Percentiles rank a stretch among this genome's conserved stretches.
These are phyloP conservation scores for Aspergillus hortae DNA, from an alignment of 2,329 filamentous ascomycete genomes.

Conservation along the genomic window DNA sequence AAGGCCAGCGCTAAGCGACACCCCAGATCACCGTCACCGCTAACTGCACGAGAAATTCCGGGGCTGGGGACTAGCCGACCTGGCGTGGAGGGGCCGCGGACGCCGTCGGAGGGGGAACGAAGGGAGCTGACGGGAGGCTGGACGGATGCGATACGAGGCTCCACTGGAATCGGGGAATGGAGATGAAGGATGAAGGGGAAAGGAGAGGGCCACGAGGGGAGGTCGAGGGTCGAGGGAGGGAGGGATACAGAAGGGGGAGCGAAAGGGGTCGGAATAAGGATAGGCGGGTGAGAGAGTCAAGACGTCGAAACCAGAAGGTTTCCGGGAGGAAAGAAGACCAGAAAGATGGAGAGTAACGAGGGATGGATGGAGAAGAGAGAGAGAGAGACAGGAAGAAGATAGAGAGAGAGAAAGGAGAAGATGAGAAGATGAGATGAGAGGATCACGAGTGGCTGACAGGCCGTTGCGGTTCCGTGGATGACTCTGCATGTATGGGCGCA, in stretches of 20 bases:
- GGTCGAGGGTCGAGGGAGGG: conserved; percentile 7
- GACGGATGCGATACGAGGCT: background rate
- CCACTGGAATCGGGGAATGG: conserved; percentile 2
- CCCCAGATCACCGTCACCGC: conserved; percentile 28
- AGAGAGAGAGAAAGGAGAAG: conserved; percentile 3
- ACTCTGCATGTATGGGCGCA: too few relatives aligned
- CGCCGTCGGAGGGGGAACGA: conserved; percentile 1
- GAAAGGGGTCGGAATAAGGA: conserved; percentile 1
- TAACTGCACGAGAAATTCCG: conserved; percentile 26
- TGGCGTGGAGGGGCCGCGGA: conserved; percentile 11
- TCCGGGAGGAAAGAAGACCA: background rate
- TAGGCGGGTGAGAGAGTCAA: background rate
- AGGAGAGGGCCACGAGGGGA: background rate
- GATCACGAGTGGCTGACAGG: background rate
- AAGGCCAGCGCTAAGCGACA: conserved; percentile 12
- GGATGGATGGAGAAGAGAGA: background rate
- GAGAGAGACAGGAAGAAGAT: conserved; percentile 3
- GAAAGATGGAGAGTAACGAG: background rate
- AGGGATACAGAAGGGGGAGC: conserved; percentile 1
- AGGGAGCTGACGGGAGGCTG: background rate
- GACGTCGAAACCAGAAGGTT: background rate
- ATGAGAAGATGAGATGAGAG: conserved; percentile 2
- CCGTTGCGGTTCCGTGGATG: background rate
- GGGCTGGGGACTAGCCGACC: conserved; percentile 24
- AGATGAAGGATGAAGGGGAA: conserved; percentile 4